These are phyloP conservation scores for Boletus reticulatus DNA, from an alignment of 768 basidiomycete genomes.

Conservation along the genomic window DNA sequence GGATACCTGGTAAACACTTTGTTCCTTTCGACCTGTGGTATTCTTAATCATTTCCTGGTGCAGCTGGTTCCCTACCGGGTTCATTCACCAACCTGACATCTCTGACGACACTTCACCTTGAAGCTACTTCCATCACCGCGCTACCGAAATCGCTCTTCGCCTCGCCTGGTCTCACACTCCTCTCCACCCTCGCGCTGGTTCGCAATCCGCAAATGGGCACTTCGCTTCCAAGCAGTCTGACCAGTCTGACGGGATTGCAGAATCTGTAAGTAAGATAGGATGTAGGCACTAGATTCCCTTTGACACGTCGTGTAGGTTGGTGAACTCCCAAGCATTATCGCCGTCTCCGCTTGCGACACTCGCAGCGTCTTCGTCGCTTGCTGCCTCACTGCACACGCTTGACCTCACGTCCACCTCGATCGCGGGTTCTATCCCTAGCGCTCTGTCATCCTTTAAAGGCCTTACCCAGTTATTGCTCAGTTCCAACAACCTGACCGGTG, in stretches of 20 bases:
- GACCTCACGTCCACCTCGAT: conserved; percentile 41
- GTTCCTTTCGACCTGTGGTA: not conserved
- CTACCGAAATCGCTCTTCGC: conserved; percentile 35
- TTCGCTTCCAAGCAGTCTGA: conserved; percentile 36
- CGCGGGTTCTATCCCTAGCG: conserved; percentile 35
- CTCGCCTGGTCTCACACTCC: conserved; percentile 30
- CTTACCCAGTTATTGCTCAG: conserved; percentile 40
- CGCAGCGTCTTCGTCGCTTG: conserved; percentile 31
- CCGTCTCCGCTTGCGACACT: conserved; percentile 33
- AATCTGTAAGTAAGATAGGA: conserved; percentile 34
- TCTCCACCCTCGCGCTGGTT: conserved; percentile 38
- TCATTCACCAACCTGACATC: conserved; percentile 37
- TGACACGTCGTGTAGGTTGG: conserved; percentile 25
- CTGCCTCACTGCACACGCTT: conserved; percentile 34
- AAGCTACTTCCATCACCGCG: conserved; percentile 39
- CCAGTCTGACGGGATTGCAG: conserved; percentile 32
- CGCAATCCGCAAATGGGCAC: conserved; percentile 41
- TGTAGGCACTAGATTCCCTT: not conserved
- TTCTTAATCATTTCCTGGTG: not conserved
- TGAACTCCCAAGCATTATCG: conserved; percentile 36
- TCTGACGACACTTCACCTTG: conserved; percentile 39
- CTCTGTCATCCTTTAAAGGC: conserved; percentile 32
- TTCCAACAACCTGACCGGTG: conserved; percentile 35
- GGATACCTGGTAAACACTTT: conserved; percentile 37
- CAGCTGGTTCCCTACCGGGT: conserved; percentile 42